Evolutionary conservation across 106 monocot species (phyloP).

Genomic region (Platanthera guangdongensis): DNA sequence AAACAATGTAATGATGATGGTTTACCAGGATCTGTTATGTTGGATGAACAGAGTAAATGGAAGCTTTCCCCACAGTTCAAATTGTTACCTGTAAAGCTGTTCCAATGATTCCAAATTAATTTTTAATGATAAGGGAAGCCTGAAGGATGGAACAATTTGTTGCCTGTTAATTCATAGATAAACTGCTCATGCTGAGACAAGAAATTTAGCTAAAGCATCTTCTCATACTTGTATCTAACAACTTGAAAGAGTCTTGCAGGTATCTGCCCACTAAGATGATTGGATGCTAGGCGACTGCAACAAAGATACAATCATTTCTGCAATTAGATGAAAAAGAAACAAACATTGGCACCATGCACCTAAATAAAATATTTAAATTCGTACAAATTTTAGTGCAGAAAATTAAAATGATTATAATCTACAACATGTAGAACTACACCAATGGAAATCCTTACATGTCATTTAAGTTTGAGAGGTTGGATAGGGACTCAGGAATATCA

Average conservation of each 20-base stretch:
- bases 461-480: slow-evolving; percentile 44
- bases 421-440: background rate
- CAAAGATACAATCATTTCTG: slow-evolving; percentile 5
- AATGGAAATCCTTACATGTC: slow-evolving; percentile 52
- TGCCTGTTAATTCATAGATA: background rate
- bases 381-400: background rate
- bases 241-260: slow-evolving; percentile 54
- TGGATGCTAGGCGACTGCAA: slow-evolving; percentile 58
- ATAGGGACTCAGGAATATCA: slow-evolving; percentile 67
- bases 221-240: slow-evolving; percentile 63
- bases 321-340: slow-evolving; percentile 5
- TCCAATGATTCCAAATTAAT: slow-evolving; percentile 3
- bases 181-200: background rate
- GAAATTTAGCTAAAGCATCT: background rate
- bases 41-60: slow-evolving; percentile 41
- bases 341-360: background rate
- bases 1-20: background rate
- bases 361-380: background rate
- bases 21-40: slow-evolving; percentile 35
- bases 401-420: background rate
- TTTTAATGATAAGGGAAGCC: background rate
- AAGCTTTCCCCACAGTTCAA: slow-evolving; percentile 58
- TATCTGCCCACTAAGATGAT: slow-evolving; percentile 63
- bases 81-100: slow-evolving; percentile 82
- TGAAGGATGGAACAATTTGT: background rate